These are phyloP conservation scores for Malus hybrid DNA, from an alignment of 331 rosid genomes.

Conservation along the genomic window DNA sequence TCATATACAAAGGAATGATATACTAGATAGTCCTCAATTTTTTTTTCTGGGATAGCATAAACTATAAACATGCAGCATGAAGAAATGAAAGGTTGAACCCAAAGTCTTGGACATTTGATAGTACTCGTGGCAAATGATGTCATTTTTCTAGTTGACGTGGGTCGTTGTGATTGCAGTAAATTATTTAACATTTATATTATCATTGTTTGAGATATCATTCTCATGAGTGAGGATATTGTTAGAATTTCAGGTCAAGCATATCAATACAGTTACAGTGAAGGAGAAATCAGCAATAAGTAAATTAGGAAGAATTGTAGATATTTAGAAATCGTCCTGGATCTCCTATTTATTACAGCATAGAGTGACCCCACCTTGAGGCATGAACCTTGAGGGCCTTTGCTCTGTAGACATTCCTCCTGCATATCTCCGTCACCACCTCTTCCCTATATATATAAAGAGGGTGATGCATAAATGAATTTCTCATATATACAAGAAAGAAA, in stretches of 20 bases:
- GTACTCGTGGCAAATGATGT: not conserved
- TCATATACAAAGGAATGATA: too few species aligned
- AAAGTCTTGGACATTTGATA: not conserved
- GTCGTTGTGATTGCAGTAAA: not conserved
- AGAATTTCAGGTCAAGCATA: not conserved
- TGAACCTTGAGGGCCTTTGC: constrained; percentile 40
- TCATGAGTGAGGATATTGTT: not conserved
- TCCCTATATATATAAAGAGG: not conserved
- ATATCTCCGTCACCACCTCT: not conserved
- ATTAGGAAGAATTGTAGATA: not conserved
- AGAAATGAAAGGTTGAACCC: not conserved
- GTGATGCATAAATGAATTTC: constrained; percentile 3
- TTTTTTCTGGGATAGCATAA: not conserved
- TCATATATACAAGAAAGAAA: not conserved
- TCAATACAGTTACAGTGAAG: not conserved
- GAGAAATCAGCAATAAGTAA: not conserved
- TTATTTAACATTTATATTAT: not conserved
- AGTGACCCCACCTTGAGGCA: constrained; percentile 37
- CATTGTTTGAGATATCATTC: not conserved
- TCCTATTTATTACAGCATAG: constrained; percentile 38
- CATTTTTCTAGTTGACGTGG: not conserved
- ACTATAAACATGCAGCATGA: not conserved
- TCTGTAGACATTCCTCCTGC: not conserved
- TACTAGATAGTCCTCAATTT: not conserved
- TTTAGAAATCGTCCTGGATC: constrained; percentile 19